A percentile compares a stretch with the other conserved stretches of the same genome.
Conservation (phyloP, 345 rosid species). For the Raphanus sativus region DNA sequence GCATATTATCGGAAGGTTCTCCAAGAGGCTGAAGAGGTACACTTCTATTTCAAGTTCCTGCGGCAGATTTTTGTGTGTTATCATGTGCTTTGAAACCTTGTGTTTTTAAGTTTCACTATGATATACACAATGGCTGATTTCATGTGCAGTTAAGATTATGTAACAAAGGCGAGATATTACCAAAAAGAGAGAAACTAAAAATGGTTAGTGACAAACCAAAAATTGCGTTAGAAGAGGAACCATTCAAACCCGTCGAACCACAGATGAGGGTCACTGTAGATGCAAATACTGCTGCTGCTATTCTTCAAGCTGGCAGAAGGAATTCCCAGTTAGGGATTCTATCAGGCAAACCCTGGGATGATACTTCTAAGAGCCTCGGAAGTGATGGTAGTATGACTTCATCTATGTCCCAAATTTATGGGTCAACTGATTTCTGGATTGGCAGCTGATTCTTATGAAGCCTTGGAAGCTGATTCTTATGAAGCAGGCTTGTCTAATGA, state of each 20-base stretch:
- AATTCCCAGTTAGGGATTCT: constrained; percentile 63
- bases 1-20: constrained; percentile 68
- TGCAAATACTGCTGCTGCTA: constrained; percentile 52
- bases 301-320: constrained; percentile 86
- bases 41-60: constrained; percentile 6
- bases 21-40: constrained; percentile 72
- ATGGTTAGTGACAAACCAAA: constrained; percentile 67
- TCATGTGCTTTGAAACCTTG: neutral
- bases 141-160: constrained; percentile 54
- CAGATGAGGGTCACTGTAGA: constrained; percentile 54
- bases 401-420: constrained; percentile 34
- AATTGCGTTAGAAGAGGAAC: constrained; percentile 57
- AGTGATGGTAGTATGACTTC: constrained; percentile 46
- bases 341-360: constrained; percentile 40
- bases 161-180: constrained; percentile 41
- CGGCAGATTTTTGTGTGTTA: neutral
- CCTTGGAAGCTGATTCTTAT: constrained; percentile 67
- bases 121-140: constrained; percentile 1
- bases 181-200: constrained; percentile 74
- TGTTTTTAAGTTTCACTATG: constrained; percentile 2
- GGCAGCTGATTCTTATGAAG: too few species aligned
- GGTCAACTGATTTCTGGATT: constrained; percentile 44
- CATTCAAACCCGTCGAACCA: constrained; percentile 51
- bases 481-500: constrained; percentile 67
- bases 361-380: constrained; percentile 41